Conservation (phyloP, 1,284 basidiomycete genomes). For the Laetiporus sulphureus region DNA sequence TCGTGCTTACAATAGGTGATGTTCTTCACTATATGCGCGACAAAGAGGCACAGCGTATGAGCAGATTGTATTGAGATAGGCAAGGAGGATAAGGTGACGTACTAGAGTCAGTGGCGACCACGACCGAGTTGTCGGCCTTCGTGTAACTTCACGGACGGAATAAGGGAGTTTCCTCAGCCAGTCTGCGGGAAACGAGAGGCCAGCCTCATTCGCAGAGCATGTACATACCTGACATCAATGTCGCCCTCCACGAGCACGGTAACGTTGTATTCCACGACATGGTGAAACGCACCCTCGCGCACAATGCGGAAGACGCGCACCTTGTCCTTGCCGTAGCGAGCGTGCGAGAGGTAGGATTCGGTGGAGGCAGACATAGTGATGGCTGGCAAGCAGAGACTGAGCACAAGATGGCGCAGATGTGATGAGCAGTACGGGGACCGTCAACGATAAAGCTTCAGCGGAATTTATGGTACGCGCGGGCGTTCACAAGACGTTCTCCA, state of each 20-base stretch:
- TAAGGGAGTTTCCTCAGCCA: neutral
- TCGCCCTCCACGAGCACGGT: constrained; percentile 75
- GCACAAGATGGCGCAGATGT: neutral
- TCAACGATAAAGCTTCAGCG: neutral
- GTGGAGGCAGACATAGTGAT: constrained; percentile 1
- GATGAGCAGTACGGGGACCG: neutral
- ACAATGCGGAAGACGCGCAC: constrained; percentile 82
- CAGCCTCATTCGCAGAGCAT: too few relatives aligned
- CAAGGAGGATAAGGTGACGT: too few relatives aligned
- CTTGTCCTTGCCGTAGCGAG: constrained; percentile 84
- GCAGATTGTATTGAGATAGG: too few relatives aligned
- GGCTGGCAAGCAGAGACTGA: neutral
- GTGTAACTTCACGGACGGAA: constrained; percentile 51
- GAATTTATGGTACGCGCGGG: neutral
- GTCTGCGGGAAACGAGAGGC: neutral
- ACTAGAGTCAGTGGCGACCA: constrained; percentile 89
- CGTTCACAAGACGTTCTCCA: neutral
- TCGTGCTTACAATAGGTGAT: constrained; percentile 72
- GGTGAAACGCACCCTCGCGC: constrained; percentile 60
- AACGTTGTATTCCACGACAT: constrained; percentile 79
- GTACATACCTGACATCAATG: constrained; percentile 57
- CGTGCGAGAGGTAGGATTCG: constrained; percentile 33
- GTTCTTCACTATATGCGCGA: constrained; percentile 71
- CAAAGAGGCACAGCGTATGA: neutral
- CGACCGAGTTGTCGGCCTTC: constrained; percentile 74